A percentile compares a stretch with the other conserved stretches of the same genome.
Evolutionary conservation across 352 stramenopile genomes (phyloP).

Genomic region (Pythium brassicae): DNA sequence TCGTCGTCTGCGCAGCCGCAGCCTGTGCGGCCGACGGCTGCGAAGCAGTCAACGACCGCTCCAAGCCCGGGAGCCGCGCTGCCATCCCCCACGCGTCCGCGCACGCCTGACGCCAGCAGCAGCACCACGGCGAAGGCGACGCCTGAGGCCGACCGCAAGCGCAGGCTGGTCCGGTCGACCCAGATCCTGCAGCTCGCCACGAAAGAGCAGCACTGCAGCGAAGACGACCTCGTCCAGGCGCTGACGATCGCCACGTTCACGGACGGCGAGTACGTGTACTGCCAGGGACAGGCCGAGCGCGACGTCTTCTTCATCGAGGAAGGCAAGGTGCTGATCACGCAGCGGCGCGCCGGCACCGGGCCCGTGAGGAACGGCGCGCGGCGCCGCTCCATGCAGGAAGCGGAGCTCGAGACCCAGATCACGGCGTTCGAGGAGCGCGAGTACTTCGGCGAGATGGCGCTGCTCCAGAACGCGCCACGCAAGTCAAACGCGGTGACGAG

Average conservation of each 20-base stretch:
- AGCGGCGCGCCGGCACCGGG: conserved; percentile 20
- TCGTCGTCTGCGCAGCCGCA: not conserved
- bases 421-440: conserved; percentile 44
- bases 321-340: conserved; percentile 65
- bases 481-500: conserved; percentile 51
- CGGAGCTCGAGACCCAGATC: conserved; percentile 52
- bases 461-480: conserved; percentile 28
- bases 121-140: not conserved
- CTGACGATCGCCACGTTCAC: conserved; percentile 29
- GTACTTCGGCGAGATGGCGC: conserved; percentile 67
- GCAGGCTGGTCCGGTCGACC: conserved; percentile 34
- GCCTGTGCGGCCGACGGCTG: not conserved
- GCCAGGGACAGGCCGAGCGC: conserved; percentile 47
- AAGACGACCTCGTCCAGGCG: conserved; percentile 35
- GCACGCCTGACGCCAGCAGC: conserved; percentile 1
- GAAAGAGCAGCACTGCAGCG: conserved; percentile 36
- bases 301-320: conserved; percentile 72
- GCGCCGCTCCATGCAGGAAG: conserved; percentile 35
- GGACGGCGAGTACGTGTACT: conserved; percentile 65
- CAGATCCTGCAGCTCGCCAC: conserved; percentile 48
- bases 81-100: conserved; percentile 5
- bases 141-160: conserved; percentile 36
- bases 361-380: conserved; percentile 14
- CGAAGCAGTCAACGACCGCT: conserved; percentile 3
- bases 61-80: not conserved